phyloP scores from a whole-genome alignment of 1,284 basidiomycete genomes.

The Pseudomicrostroma phylloplanum region DNA sequence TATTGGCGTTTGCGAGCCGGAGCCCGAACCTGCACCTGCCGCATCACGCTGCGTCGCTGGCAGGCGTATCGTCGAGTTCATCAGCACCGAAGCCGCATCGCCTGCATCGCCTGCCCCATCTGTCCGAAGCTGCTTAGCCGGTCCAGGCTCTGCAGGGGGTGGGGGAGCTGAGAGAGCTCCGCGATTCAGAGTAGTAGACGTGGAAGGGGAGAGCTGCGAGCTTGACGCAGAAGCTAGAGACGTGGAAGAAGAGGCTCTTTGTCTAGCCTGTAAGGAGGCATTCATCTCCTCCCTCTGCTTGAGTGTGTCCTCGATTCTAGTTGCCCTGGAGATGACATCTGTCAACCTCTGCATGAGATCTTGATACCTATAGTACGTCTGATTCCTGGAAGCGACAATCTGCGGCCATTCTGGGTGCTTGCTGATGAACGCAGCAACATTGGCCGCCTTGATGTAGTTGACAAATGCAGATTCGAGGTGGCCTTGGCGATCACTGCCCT shows the following conservation, averaged over 20 bases:
- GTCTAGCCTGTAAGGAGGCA: constrained; percentile 18
- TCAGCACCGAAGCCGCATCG: constrained; percentile 1
- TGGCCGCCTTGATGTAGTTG: constrained; percentile 49
- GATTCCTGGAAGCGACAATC: constrained; percentile 28
- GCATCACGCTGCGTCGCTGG: not conserved
- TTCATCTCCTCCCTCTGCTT: constrained; percentile 34
- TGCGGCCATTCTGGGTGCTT: constrained; percentile 45
- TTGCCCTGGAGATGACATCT: constrained; percentile 38
- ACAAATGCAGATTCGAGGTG: constrained; percentile 48
- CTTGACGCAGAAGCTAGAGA: not conserved
- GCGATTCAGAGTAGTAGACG: constrained; percentile 6
- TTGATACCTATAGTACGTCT: constrained; percentile 40
- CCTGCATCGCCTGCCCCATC: not conserved
- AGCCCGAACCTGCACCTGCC: not conserved
- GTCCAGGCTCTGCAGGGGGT: constrained; percentile 1
- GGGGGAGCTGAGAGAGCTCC: constrained; percentile 16
- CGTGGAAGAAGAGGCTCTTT: not conserved
- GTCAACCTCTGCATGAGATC: constrained; percentile 44
- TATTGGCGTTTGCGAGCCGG: not conserved
- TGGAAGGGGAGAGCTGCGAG: not conserved
- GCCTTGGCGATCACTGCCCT: constrained; percentile 42
- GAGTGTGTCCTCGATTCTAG: constrained; percentile 38
- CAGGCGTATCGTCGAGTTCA: not conserved
- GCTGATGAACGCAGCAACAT: constrained; percentile 42
- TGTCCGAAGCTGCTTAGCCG: not conserved